Base-by-base conservation (phyloP, 2,329 filamentous ascomycete species). In the Alternaria dauci region DNA sequence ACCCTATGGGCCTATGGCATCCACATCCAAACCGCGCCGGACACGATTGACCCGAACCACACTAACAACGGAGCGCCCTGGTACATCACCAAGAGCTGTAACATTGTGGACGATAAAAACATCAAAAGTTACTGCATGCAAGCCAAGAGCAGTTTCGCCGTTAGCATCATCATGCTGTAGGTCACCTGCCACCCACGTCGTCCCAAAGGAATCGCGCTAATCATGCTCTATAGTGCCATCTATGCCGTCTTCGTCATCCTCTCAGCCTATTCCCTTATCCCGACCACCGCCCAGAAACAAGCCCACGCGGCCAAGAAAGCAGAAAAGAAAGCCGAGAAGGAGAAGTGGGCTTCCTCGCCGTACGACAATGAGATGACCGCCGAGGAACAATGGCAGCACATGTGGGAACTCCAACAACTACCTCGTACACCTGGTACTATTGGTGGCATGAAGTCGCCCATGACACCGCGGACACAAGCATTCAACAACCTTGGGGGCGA, bases 51-150 rank as follows among this genome's bases (percentile, higher is more conserved):
- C 76, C 79, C 86, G 6, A 76, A 82, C 43, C 85, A 88, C 70
- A 85, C 85, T 5, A 88, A 88, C 70, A 82, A 83, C 26, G 83
- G 87, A 26, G 85, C 86, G 18, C 86, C 90, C 7, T 94, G 91
- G 91, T 94, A 93, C 76, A 87, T 94, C 68, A 85, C 86, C 55
- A 88, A 90, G 76, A 87, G 86, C 62, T 94, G 91, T 79, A 81
- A 78, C 54, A 83, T 89, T 38, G 88, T 89, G 2, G 81, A 81
- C 54, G 81, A 84, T 5, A 83, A 83, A 51, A 84, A 85, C 28
- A 81, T 85, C 48, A 79, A 83, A 55, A 72, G 77, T 8, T 87
- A 86, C 69, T 94, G 91, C 76, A 78, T 83, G 71, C 84, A 91
- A 75, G 90, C 91, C 7, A 90, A 92, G 75, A 86, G 84, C 53